Evolutionary conservation across 257 asterid genomes (phyloP), one percentile per base, ranked within the genome.

Genomic region (Schizonepeta tenuifolia): DNA sequence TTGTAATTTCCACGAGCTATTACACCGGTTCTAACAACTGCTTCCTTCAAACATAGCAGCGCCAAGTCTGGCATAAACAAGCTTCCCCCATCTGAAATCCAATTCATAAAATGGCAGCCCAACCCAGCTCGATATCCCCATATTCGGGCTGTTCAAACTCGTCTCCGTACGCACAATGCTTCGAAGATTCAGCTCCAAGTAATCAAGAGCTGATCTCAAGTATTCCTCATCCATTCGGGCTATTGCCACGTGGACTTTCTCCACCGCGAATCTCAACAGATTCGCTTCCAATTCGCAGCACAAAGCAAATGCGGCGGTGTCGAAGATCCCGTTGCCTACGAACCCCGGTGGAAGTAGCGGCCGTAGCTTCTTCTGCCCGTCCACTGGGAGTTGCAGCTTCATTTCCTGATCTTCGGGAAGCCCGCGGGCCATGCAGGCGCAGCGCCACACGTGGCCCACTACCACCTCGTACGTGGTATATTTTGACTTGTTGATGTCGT

Each of bases 41-140:
- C n/a, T n/a, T n/a, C n/a, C 95, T 80, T 90, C 96, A 38, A 10
- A 77, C 0, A 81, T 82, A 31, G 77, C 72, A 0, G 79, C 86
- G 1, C 92, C 96, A 0, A 82, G 85, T 2, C 94, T 90, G 77
- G 77, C 64, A 51, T 76, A 86, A 7, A 78, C 73, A 0, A 94
- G 96, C 38, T 82, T 73, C 0, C 96, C 94, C 89, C 92, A 87
- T 0, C 96, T 89, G 9, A 89, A 89, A 80, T 87, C 92, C 0
- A 85, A 83, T 9, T 86, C 88, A 18, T 87, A 87, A 20, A 83
- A 40, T 0, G 92, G 90, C 8, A 89, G 54, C 78, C 87, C 67
- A 14, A 63, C 80, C 93, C 96, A 89, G 9, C 84, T 83, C 0
- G 83, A 79, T 8, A 89, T 80, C 69, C 88, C 88, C 7, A 87